A percentile compares a stretch with the other conserved stretches of the same genome.
phyloP scores from a whole-genome alignment of 371 early-diverging fungal species.

The Mortierella sp. region DNA sequence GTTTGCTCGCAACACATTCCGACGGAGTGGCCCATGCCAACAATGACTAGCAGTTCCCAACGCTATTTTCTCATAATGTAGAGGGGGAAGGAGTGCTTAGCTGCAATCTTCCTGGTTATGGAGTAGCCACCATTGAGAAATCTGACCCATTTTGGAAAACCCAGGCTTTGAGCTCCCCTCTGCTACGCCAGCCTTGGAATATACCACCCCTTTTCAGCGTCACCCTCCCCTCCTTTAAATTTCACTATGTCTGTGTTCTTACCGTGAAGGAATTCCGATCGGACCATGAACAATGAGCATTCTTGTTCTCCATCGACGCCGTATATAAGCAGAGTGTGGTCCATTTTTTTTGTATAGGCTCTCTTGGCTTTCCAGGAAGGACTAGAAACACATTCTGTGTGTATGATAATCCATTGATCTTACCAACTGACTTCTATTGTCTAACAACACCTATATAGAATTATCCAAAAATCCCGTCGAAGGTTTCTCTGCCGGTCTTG shows the following conservation, averaged over 20 bases:
- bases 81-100: no score
- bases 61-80: no score
- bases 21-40: no score
- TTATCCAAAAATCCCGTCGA: constrained; percentile 79
- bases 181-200: no score
- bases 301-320: neutral
- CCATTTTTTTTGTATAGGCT: neutral
- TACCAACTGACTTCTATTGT: neutral
- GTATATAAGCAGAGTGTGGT: no score
- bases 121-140: no score
- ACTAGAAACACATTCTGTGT: neutral
- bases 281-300: neutral
- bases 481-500: constrained; percentile 88
- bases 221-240: neutral
- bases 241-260: neutral
- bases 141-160: no score
- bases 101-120: no score
- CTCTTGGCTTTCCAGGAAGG: neutral
- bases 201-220: neutral
- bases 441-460: constrained; percentile 58
- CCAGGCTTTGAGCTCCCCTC: no score
- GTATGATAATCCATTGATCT: neutral
- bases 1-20: no score
- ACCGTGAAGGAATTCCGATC: neutral
- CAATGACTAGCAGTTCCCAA: no score